Evolutionary conservation across 2,329 filamentous ascomycete species (phyloP).

Genomic region (Alternaria hordeiaustralica): DNA sequence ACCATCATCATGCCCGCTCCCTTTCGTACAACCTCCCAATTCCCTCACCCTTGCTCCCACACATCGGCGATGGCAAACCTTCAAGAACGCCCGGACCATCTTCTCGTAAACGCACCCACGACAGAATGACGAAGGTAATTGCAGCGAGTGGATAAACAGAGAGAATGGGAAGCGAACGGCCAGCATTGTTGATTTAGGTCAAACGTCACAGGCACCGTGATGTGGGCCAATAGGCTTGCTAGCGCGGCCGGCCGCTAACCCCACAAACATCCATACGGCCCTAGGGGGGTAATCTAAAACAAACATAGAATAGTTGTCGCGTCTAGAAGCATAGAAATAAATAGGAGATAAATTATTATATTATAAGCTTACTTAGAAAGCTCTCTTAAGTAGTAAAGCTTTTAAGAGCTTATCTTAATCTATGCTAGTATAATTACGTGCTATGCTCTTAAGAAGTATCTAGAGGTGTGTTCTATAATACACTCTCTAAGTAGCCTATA

Average conservation of each 20-base stretch:
- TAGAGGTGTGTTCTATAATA: no score
- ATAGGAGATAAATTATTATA: no score
- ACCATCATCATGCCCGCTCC: not conserved
- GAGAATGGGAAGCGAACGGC: not conserved
- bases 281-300: no score
- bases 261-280: no score
- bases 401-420: no score
- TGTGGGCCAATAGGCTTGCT: slow-evolving; percentile 6
- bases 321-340: no score
- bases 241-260: slow-evolving; percentile 5
- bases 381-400: no score
- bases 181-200: not conserved
- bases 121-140: not conserved
- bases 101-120: not conserved
- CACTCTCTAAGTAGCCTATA: no score
- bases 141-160: not conserved
- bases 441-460: no score
- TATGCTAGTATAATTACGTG: no score
- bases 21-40: not conserved
- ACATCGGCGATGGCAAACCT: not conserved
- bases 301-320: no score
- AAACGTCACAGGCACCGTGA: slow-evolving; percentile 8
- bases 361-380: no score
- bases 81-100: not conserved
- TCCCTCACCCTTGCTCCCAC: not conserved